Percentiles rank a stretch among this genome's conserved stretches.
These are phyloP conservation scores for Adansonia rubrostipa DNA, from an alignment of 441 rosid species.

Conservation along the genomic window DNA sequence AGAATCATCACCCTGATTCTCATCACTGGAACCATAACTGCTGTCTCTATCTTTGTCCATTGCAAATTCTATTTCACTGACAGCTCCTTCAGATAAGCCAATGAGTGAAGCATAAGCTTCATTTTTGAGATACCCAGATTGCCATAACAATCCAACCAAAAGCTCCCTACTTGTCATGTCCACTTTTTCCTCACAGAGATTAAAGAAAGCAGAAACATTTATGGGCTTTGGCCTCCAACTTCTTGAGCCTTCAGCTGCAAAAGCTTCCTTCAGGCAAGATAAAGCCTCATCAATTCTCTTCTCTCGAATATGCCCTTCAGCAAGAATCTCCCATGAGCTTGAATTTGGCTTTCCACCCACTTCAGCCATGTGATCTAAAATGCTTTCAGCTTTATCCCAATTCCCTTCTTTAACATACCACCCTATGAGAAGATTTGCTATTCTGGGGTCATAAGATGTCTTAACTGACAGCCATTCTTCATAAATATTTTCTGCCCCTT, in stretches of 20 bases:
- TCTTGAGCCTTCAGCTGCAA: slow-evolving; percentile 55
- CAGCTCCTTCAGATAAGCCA: slow-evolving; percentile 35
- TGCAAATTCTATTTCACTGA: slow-evolving; percentile 15
- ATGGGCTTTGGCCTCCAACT: slow-evolving; percentile 82
- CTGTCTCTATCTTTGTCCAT: slow-evolving; percentile 15
- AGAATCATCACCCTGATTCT: slow-evolving; percentile 30
- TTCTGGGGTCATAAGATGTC: slow-evolving; percentile 79
- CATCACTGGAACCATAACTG: slow-evolving; percentile 21
- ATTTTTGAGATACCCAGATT: slow-evolving; percentile 48
- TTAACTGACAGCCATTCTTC: slow-evolving; percentile 79
- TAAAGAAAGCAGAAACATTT: slow-evolving; percentile 50
- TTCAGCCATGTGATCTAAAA: slow-evolving; percentile 65
- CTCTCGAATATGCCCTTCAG: slow-evolving; percentile 68
- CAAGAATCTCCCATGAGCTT: slow-evolving; percentile 72
- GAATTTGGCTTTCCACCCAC: slow-evolving; percentile 81
- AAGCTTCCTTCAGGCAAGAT: slow-evolving; percentile 73
- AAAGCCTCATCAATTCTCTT: slow-evolving; percentile 59
- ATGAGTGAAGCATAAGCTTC: slow-evolving; percentile 43
- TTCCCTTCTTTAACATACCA: slow-evolving; percentile 61
- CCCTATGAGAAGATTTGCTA: slow-evolving; percentile 74
- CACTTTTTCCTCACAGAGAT: slow-evolving; percentile 60
- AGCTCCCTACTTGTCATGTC: slow-evolving; percentile 47
- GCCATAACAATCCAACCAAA: slow-evolving; percentile 46
- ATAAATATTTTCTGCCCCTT: slow-evolving; percentile 71
- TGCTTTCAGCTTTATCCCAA: slow-evolving; percentile 59